Conservation (phyloP, 75 land plant species). For the Cryptomeria japonica region DNA sequence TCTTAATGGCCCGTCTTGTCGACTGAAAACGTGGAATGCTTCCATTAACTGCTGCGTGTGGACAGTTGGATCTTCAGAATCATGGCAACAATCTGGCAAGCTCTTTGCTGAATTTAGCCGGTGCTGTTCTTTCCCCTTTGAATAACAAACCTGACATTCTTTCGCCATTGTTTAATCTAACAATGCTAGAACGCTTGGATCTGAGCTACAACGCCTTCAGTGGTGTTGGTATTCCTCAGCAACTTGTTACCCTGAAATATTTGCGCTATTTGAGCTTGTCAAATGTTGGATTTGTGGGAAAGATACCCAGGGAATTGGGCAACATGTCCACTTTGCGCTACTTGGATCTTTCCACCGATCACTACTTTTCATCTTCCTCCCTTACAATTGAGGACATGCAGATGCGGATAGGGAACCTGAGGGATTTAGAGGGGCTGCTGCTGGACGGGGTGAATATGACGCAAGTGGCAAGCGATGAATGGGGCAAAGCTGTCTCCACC, state of each 20-base stretch:
- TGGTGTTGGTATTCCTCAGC: background rate
- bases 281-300: constrained; percentile 6
- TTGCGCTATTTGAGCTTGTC: background rate
- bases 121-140: background rate
- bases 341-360: background rate
- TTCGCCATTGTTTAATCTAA: background rate
- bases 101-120: background rate
- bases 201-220: background rate
- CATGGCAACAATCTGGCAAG: background rate
- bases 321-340: constrained; percentile 19
- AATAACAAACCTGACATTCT: constrained; percentile 16
- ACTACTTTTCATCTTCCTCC: background rate
- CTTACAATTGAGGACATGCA: background rate
- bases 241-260: background rate
- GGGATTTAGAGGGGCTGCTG: background rate
- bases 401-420: background rate
- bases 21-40: background rate
- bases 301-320: constrained; percentile 16
- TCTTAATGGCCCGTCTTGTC: background rate
- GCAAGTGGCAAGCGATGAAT: background rate
- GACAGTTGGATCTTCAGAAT: background rate
- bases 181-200: background rate
- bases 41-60: background rate
- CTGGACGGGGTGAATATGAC: background rate
- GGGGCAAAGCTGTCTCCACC: background rate